Percentiles rank a stretch among this genome's conserved stretches.
phyloP scores from a whole-genome alignment of 179 eudicot genomes.

The Beta lomatogona region DNA sequence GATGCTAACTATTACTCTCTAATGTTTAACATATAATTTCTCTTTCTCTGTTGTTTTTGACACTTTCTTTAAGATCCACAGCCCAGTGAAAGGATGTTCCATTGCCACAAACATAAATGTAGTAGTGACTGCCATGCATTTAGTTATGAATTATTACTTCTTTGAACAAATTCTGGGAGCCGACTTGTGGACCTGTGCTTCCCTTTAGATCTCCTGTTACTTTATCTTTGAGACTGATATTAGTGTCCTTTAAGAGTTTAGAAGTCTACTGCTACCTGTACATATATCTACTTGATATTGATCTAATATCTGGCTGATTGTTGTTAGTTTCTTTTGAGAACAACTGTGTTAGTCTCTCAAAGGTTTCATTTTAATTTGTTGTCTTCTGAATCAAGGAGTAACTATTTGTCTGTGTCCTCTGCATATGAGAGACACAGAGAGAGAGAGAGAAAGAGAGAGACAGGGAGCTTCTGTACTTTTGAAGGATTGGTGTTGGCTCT shows the following conservation, averaged over 20 bases:
- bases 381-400: too few relatives aligned
- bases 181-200: background rate
- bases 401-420: background rate
- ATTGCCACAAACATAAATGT: background rate
- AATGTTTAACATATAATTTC: background rate
- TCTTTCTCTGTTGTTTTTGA: background rate
- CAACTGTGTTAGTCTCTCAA: background rate
- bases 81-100: background rate
- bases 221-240: slow-evolving; percentile 3
- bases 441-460: too few relatives aligned
- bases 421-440: background rate
- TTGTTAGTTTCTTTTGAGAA: background rate
- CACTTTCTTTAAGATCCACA: background rate
- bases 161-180: background rate
- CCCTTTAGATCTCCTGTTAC: background rate
- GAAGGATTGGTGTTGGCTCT: background rate
- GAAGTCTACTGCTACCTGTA: background rate
- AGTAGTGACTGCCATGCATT: background rate
- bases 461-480: too few relatives aligned
- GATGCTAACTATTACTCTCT: background rate
- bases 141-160: background rate
- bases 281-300: background rate
- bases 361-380: background rate
- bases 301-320: background rate
- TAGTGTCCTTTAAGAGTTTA: background rate